These are phyloP conservation scores for Daldinia grandis DNA, from an alignment of 495 filamentous ascomycete species.

Conservation along the genomic window DNA sequence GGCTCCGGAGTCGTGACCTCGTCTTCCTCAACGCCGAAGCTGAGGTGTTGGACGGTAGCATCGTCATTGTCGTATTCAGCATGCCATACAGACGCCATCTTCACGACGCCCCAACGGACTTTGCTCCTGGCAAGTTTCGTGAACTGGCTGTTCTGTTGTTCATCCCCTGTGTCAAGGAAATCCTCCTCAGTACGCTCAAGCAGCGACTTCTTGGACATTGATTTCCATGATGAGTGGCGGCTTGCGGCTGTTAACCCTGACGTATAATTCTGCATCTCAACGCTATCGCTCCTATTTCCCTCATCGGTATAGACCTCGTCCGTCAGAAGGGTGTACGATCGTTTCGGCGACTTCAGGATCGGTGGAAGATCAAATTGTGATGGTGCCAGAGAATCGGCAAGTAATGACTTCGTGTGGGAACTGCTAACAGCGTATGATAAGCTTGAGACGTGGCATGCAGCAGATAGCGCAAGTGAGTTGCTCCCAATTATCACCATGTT, in stretches of 20 bases:
- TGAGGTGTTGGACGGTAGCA: conserved; percentile 17
- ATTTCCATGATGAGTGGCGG: conserved; percentile 1
- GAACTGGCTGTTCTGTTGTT: conserved; percentile 9
- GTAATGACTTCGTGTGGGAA: neutral
- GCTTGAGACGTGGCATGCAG: conserved; percentile 34
- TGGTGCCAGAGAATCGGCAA: neutral
- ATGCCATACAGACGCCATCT: conserved; percentile 32
- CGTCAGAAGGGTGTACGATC: neutral
- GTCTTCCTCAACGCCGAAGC: conserved; percentile 39
- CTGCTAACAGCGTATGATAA: conserved; percentile 23
- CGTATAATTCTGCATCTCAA: conserved; percentile 20
- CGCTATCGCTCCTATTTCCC: neutral
- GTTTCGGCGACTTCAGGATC: conserved; percentile 3
- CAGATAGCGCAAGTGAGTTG: conserved; percentile 37
- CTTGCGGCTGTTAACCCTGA: neutral
- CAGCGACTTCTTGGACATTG: conserved; percentile 1
- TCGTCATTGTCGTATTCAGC: conserved; percentile 17
- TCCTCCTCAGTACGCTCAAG: conserved; percentile 12
- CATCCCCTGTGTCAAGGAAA: neutral
- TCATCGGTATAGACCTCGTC: neutral
- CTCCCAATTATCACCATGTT: conserved; percentile 31
- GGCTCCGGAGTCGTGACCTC: conserved; percentile 16
- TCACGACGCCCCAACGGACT: conserved; percentile 35
- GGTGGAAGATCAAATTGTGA: conserved; percentile 3
- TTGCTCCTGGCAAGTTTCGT: conserved; percentile 31